Conservation (phyloP, 2,329 filamentous ascomycete genomes). For the Capronia epimyces region DNA sequence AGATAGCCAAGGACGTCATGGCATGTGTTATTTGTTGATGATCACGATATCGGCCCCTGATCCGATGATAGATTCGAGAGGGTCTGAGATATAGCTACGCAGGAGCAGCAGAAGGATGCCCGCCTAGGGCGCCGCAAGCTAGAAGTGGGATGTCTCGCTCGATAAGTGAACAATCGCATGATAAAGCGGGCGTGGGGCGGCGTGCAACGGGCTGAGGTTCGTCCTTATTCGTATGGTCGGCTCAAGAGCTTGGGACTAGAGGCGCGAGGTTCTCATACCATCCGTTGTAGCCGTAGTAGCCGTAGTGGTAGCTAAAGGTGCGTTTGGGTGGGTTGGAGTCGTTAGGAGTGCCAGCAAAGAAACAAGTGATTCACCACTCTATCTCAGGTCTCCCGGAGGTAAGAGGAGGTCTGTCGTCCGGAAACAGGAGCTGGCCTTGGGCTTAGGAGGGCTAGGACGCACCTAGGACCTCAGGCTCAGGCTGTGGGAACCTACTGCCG, state of each 20-base stretch:
- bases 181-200: neutral
- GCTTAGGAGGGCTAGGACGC: too few species aligned
- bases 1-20: neutral
- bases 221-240: too few species aligned
- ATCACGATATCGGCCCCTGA: neutral
- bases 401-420: too few species aligned
- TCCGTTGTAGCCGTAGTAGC: too few species aligned
- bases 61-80: neutral
- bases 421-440: too few species aligned
- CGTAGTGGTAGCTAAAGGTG: too few species aligned
- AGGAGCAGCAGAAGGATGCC: neutral
- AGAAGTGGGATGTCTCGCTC: constrained; percentile 1
- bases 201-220: neutral
- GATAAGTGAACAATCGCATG: neutral
- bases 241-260: too few species aligned
- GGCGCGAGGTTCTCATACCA: neutral
- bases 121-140: neutral
- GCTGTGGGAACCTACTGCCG: too few species aligned
- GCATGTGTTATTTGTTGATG: neutral
- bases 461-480: too few species aligned
- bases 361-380: too few species aligned
- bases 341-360: too few species aligned
- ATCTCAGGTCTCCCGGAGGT: too few species aligned
- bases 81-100: neutral
- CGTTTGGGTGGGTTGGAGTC: neutral